phyloP scores from a whole-genome alignment of 176 grass and related monocot species.

The Oryza meyeriana region DNA sequence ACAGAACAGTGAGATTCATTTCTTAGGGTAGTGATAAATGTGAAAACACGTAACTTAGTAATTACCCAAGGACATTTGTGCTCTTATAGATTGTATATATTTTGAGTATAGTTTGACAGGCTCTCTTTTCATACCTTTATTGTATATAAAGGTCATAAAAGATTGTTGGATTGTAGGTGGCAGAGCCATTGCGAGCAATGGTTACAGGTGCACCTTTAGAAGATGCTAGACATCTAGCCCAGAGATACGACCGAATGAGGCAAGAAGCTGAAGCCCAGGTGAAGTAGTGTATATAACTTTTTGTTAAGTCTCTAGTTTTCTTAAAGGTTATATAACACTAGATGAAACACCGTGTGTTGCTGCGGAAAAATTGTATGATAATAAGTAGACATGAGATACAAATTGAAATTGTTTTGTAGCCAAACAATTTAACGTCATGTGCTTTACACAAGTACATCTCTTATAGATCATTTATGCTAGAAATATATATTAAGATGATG shows the following conservation, averaged over 20 bases:
- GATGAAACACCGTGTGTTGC: no score
- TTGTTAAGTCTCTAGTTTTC: background rate
- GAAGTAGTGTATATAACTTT: constrained; percentile 1
- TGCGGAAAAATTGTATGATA: no score
- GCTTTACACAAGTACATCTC: no score
- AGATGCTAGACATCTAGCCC: constrained; percentile 93
- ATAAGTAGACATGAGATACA: no score
- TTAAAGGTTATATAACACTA: background rate
- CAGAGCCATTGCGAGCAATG: constrained; percentile 91
- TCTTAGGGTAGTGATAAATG: background rate
- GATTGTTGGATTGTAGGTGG: constrained; percentile 60
- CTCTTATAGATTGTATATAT: constrained; percentile 1
- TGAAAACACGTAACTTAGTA: background rate
- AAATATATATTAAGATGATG: no score
- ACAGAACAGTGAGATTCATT: background rate
- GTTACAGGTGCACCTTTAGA: constrained; percentile 91
- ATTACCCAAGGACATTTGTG: background rate
- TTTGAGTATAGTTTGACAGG: background rate
- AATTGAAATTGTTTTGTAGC: no score
- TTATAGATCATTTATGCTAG: no score
- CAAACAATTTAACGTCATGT: no score
- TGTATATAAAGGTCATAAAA: background rate
- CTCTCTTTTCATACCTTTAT: background rate
- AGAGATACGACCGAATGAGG: constrained; percentile 89
- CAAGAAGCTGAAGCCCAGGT: constrained; percentile 98